phyloP scores from a whole-genome alignment of 2,329 filamentous ascomycete genomes.

The Trichoderma hamatum region DNA sequence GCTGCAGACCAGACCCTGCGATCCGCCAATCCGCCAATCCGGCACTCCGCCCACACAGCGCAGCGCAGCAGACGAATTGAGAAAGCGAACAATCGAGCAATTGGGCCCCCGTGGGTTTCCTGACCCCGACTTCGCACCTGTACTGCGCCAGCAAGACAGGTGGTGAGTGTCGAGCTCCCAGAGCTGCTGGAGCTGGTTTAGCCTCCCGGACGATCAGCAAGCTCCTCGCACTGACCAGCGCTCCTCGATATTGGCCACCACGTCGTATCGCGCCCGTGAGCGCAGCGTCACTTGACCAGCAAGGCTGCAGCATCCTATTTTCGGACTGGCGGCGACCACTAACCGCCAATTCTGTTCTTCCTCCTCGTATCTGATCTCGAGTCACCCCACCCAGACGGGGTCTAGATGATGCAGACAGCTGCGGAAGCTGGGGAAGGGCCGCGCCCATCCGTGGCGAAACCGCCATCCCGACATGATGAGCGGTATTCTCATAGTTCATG shows the following conservation, averaged over 20 bases:
- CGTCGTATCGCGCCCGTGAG: constrained; percentile 23
- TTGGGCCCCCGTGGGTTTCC: neutral
- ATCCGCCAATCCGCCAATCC: neutral
- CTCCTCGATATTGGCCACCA: constrained; percentile 7
- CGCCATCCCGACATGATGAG: constrained; percentile 20
- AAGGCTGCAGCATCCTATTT: constrained; percentile 25
- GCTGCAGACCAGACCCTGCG: neutral
- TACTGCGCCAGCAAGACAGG: constrained; percentile 1
- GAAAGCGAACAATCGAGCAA: neutral
- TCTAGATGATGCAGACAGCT: constrained; percentile 25
- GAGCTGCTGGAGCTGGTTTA: constrained; percentile 17
- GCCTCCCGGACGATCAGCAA: constrained; percentile 8
- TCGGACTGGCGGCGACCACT: constrained; percentile 25
- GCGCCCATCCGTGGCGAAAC: constrained; percentile 17
- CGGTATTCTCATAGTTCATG: constrained; percentile 15
- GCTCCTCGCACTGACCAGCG: constrained; percentile 1
- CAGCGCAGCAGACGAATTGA: neutral
- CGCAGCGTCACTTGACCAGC: constrained; percentile 26
- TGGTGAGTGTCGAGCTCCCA: constrained; percentile 2
- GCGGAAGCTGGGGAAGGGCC: constrained; percentile 24
- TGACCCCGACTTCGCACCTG: neutral
- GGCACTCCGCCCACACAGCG: neutral
- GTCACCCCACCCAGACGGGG: constrained; percentile 21
- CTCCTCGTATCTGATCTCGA: constrained; percentile 26
- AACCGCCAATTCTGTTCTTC: constrained; percentile 15